Base-by-base conservation (phyloP, 768 basidiomycete genomes). In the Krasilnikovozyma curviuscula region DNA sequence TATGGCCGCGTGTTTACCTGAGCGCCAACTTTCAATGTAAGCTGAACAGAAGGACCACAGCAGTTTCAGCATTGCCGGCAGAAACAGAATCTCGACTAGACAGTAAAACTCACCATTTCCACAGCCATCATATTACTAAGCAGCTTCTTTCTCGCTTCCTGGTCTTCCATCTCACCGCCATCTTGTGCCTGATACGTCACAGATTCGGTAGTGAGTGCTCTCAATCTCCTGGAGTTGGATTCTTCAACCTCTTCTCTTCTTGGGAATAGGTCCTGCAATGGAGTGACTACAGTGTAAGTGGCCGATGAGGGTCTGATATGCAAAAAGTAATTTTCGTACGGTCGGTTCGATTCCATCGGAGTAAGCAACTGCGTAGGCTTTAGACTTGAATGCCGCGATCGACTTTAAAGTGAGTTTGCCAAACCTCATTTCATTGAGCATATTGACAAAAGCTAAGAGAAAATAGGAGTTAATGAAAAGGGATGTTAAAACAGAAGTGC, bases 361-460 rank as follows among this genome's bases (percentile, higher is more conserved):
- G 56, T 84, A 88, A 3, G 67, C 50, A 18, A 89, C 76, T n/a
- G 70, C 63, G 29, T 88, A 70, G 2, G 74, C 71, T n/a, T 97
- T 68, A 0, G 66, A 66, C 55, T 63, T 73, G 69, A 97, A 95
- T 47, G 71, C 76, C 28, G 59, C 48, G 50, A 86, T 77, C 0
- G 86, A 88, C 19, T 68, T 66, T 3, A 59, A 52, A 1, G 77
- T 72, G 28, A 97, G 65, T 16, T 56, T 66, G 3, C 93, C 93
- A 56, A 85, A 91, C 14, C 93, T 77, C 93, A 97, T 97, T 63
- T 97, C 88, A 61, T 95, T 98, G 43, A 97, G 69, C 86, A 97
- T 97, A 63, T 83, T 72, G 43, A 98, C 75, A 23, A 52, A 52
- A 12, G 16, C 47, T 48, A 23, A n/a, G n/a, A n/a, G n/a, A n/a